These are phyloP conservation scores for Pulveroboletus frians DNA, from an alignment of 768 basidiomycete genomes.

Conservation along the genomic window DNA sequence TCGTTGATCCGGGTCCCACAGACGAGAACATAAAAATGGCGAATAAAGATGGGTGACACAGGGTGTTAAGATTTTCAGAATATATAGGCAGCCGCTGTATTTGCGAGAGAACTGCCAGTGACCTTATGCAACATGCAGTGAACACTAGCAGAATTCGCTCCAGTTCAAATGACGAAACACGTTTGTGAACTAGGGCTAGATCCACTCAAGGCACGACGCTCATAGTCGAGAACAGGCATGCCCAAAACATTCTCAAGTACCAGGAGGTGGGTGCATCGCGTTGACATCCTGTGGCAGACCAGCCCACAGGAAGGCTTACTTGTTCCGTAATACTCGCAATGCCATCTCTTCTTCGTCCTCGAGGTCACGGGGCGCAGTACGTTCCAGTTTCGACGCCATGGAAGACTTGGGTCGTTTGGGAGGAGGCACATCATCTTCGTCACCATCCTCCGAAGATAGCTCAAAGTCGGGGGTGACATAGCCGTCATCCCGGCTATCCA, in stretches of 20 bases:
- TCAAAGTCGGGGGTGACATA: constrained; percentile 72
- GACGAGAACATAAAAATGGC: neutral
- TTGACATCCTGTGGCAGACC: neutral
- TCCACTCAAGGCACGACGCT: constrained; percentile 1
- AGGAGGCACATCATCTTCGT: constrained; percentile 32
- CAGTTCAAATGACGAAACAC: neutral
- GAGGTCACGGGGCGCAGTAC: constrained; percentile 27
- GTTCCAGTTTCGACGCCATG: constrained; percentile 27
- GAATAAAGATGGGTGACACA: neutral
- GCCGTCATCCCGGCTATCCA: constrained; percentile 55
- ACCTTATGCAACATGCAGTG: neutral
- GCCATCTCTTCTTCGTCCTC: constrained; percentile 64
- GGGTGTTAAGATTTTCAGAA: neutral
- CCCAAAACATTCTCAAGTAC: neutral
- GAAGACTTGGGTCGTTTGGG: constrained; percentile 31
- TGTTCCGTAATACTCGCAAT: constrained; percentile 46
- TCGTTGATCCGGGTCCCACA: neutral
- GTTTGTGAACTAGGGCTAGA: neutral
- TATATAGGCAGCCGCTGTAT: neutral
- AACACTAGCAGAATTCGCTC: constrained; percentile 12
- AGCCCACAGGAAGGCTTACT: constrained; percentile 14
- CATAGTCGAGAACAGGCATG: neutral
- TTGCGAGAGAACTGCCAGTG: constrained; percentile 8
- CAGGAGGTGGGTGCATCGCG: neutral
- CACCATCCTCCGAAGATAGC: constrained; percentile 36